Base-by-base conservation (phyloP, 1,284 basidiomycete genomes). In the Ceratobasidium sp. region DNA sequence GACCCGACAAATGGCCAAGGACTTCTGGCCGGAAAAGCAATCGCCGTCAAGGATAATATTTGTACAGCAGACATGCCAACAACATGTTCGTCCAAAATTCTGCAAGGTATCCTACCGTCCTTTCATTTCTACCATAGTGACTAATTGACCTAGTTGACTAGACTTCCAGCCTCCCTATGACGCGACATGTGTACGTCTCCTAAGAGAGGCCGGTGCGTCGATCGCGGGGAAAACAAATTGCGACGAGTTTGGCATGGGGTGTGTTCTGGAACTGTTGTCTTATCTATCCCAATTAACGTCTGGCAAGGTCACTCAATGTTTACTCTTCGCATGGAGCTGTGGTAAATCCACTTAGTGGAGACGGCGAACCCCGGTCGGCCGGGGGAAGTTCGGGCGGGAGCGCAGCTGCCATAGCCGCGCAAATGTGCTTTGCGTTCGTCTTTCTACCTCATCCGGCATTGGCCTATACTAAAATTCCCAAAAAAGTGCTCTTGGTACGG, bases 211-310 rank as follows among this genome's bases (percentile, higher is more conserved):
- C 0, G 96, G 95, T 0, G 95, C 92, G 0, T 83, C 88, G 9
- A 89, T 99, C 15, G 82, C 92, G 0, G 96, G 95, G 1, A 97
- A 97, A 84, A 93, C 96, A 0, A 98, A 98, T 82, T 96, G 96
- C 84, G 97, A 99, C 82, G 97, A 99, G 83, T 99, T 99, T 84
- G 97, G 97, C 0, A 99, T 99, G 97, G 97, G 97, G 92, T 96
- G 78, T 22, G 87, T 83, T 65, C 4, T 22, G n/a, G 43, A 5
- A 44, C 15, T 13, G 5, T 22, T 6, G n/a, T 32, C 8, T 61
- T 65, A 46, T 37, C 32, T 22, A 22, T n/a, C 1, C 40, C 59
- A 22, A n/a, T 19, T 43, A 43, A 62, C n/a, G n/a, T 56, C 1
- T 32, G 0, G 25, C 9, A 78, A 95, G 94, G 7, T 96, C 94